phyloP scores from a whole-genome alignment of 768 basidiomycete genomes.

The Phylloporus sp. region DNA sequence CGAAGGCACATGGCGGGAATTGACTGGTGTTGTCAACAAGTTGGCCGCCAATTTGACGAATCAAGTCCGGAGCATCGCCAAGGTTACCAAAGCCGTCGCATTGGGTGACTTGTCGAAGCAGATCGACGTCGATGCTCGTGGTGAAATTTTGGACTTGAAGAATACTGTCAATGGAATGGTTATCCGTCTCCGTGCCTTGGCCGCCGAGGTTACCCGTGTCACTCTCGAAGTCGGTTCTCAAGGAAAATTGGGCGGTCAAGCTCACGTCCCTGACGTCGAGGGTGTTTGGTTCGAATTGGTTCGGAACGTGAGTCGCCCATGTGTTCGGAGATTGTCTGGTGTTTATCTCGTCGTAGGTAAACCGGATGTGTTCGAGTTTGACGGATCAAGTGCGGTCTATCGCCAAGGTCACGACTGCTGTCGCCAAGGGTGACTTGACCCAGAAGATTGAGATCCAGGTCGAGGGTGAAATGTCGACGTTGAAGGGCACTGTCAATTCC shows the following conservation, averaged over 20 bases:
- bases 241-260: slow-evolving; percentile 86
- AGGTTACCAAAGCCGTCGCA: slow-evolving; percentile 73
- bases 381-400: slow-evolving; percentile 82
- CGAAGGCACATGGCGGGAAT: slow-evolving; percentile 85
- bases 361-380: slow-evolving; percentile 75
- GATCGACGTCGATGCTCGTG: slow-evolving; percentile 86
- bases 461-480: slow-evolving; percentile 80
- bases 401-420: slow-evolving; percentile 81
- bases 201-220: slow-evolving; percentile 79
- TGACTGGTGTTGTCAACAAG: slow-evolving; percentile 80
- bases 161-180: slow-evolving; percentile 54
- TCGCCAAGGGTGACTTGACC: slow-evolving; percentile 85
- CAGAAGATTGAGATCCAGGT: slow-evolving; percentile 92
- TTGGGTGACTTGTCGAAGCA: slow-evolving; percentile 84
- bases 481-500: slow-evolving; percentile 83
- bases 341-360: slow-evolving; percentile 42
- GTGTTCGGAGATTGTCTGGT: background rate
- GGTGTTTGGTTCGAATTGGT: slow-evolving; percentile 89
- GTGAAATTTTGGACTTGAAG: slow-evolving; percentile 85
- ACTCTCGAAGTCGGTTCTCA: slow-evolving; percentile 84
- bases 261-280: slow-evolving; percentile 81
- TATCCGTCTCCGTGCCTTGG: slow-evolving; percentile 53
- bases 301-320: slow-evolving; percentile 47
- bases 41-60: slow-evolving; percentile 70
- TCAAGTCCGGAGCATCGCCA: slow-evolving; percentile 53